Evolutionary conservation across 345 rosid genomes (phyloP).

Genomic region (Populus nigra): DNA sequence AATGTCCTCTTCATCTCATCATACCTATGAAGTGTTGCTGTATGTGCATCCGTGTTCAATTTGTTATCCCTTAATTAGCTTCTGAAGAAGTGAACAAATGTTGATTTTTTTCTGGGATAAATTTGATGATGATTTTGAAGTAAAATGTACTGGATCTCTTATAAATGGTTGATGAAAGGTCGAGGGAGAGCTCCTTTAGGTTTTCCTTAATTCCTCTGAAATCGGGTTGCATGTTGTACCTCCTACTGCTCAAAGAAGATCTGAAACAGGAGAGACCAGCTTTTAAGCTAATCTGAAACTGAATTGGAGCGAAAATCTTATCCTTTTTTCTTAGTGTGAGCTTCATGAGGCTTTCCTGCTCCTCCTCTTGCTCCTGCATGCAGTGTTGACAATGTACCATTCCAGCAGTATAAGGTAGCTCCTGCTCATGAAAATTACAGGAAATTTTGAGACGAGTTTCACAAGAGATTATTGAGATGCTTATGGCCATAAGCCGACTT

Average conservation of each 20-base stretch:
- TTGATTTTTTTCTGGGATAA: neutral
- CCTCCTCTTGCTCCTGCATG: neutral
- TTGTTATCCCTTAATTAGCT: neutral
- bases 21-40: neutral
- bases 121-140: constrained; percentile 1
- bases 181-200: neutral
- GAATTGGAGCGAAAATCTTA: neutral
- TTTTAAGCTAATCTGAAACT: neutral
- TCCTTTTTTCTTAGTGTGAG: neutral
- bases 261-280: neutral
- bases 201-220: neutral
- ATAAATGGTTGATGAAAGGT: neutral
- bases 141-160: neutral
- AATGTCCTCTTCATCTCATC: neutral
- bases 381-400: neutral
- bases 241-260: neutral
- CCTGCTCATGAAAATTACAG: neutral
- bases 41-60: neutral
- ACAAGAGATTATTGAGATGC: neutral
- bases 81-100: neutral
- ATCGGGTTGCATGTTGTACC: neutral
- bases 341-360: neutral
- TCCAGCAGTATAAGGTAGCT: neutral
- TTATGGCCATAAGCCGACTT: neutral
- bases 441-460: neutral